Conservation (phyloP, 2,329 filamentous ascomycete species). For the Penicillium sp. region DNA sequence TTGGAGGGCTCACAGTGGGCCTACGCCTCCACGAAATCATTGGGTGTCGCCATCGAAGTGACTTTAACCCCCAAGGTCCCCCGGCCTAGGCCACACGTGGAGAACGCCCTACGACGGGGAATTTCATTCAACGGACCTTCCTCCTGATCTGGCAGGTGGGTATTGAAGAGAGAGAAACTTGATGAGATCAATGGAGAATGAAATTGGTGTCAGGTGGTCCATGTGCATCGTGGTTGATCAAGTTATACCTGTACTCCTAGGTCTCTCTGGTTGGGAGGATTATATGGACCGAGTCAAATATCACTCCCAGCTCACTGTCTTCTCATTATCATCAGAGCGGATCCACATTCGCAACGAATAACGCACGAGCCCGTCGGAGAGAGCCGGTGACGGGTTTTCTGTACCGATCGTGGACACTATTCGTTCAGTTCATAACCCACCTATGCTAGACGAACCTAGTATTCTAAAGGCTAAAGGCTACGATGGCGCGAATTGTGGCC, state of each 20-base stretch:
- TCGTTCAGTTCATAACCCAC: not conserved
- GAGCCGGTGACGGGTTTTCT: not conserved
- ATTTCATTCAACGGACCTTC: not conserved
- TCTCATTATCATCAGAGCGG: not conserved
- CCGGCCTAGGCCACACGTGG: constrained; percentile 17
- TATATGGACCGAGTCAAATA: no score
- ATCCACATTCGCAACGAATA: not conserved
- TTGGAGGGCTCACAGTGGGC: constrained; percentile 10
- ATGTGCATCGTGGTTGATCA: not conserved
- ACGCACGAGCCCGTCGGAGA: not conserved
- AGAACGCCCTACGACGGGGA: constrained; percentile 3
- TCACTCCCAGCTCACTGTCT: not conserved
- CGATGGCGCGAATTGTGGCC: constrained; percentile 4
- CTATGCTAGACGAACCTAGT: not conserved
- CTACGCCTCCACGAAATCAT: constrained; percentile 9
- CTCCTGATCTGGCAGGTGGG: no score
- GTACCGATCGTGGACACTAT: not conserved
- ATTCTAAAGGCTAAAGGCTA: not conserved
- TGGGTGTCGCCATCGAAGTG: constrained; percentile 12
- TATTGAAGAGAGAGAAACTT: not conserved
- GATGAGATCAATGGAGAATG: not conserved
- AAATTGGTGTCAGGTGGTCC: not conserved
- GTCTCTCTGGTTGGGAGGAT: not conserved
- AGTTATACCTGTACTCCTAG: not conserved
- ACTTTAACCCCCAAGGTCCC: constrained; percentile 28